These are phyloP conservation scores for Posidonia australis DNA, from an alignment of 106 monocot species.

Conservation along the genomic window DNA sequence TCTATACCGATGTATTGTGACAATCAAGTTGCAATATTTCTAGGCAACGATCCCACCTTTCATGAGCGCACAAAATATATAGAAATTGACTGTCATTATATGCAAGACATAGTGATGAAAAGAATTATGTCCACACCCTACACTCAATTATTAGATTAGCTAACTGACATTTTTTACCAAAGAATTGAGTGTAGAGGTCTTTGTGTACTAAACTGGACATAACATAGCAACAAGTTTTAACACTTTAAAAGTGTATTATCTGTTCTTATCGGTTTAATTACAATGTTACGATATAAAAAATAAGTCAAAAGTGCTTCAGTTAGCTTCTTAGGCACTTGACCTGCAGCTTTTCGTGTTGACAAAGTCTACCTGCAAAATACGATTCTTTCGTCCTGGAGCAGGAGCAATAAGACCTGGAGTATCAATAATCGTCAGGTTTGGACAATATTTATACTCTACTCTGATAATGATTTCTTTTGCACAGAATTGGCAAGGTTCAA, in stretches of 20 bases:
- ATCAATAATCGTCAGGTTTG: slow-evolving; percentile 87
- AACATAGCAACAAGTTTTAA: no score
- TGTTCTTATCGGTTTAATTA: neutral
- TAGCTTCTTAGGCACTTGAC: neutral
- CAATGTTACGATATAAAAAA: neutral
- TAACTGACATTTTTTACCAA: no score
- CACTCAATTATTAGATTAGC: no score
- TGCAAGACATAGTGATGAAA: no score
- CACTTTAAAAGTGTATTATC: neutral
- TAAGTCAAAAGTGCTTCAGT: neutral
- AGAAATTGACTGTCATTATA: no score
- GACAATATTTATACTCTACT: slow-evolving; percentile 76
- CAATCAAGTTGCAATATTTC: no score
- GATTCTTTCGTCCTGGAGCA: slow-evolving; percentile 71
- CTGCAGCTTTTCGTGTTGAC: neutral
- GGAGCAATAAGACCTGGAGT: slow-evolving; percentile 89
- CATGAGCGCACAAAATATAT: no score
- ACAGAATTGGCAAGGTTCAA: slow-evolving; percentile 66
- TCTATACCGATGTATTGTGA: no score
- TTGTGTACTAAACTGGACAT: no score
- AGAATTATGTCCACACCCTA: no score
- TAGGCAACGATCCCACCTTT: no score
- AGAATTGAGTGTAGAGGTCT: no score
- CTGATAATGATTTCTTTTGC: slow-evolving; percentile 69
- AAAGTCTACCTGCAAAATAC: slow-evolving; percentile 55